Base-by-base conservation (phyloP, 2,329 filamentous ascomycete species). In the Ceratocystis cubensis region DNA sequence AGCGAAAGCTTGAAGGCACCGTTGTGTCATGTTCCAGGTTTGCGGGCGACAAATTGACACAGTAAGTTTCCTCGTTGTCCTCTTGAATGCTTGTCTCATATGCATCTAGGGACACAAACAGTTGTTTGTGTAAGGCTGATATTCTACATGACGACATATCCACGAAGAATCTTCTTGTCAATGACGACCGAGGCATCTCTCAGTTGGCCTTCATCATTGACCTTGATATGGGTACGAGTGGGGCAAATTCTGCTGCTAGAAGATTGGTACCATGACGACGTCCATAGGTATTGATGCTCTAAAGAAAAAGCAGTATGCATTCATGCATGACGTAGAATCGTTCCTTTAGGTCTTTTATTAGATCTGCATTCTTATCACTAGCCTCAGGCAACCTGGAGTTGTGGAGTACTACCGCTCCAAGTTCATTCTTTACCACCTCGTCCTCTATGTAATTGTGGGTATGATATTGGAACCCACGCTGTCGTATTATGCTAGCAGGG, bases 251-350 rank as follows among this genome's bases (percentile, higher is more conserved):
- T 5, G 20, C 48, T 22, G 13, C 48, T 50, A 20, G n/a, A 62
- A 20, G 22, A 8, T 15, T 10, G 15, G 45, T 2, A 64, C n/a
- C 8, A 2, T n/a, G 8, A 5, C 33, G 8, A 5, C 33, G 5
- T 64, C 41, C 45, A 33, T 56, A 10, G 63, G 45, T 5, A 28
- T 53, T 25, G 63, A 46, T 10, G 25, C 22, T 20, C 63, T 57
- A 8, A 25, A 22, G 45, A n/a, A 10, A 37, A 37, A 44, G 17
- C 63, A 41, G 1, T 28, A 56, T 28, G 20, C 63, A 25, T 46
- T 48, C 45, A 50, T 50, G n/a, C 30, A 64, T n/a, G 45, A 41
- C 41, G 28, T 57, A 33, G n/a, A 64, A 13, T 64, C 63, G 3
- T 64, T 64, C 17, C 28, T 50, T 5, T 44, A 48, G 45, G 17